Evolutionary conservation across 768 basidiomycete genomes (phyloP).

Genomic region (Hydnomerulius pinastri): DNA sequence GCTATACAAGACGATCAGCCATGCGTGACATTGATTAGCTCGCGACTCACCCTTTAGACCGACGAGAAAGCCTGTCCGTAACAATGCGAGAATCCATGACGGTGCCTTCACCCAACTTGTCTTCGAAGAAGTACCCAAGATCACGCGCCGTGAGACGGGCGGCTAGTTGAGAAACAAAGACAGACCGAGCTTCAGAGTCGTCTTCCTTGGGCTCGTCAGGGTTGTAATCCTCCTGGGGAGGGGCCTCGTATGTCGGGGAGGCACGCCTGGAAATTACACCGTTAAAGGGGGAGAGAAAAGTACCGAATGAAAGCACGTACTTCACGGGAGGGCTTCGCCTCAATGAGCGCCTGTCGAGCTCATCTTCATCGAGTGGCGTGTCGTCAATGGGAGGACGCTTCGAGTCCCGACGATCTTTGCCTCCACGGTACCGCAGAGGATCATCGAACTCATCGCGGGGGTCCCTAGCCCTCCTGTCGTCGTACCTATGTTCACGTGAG

Average conservation of each 20-base stretch:
- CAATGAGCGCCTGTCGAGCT: conserved; percentile 37
- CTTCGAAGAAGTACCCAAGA: conserved; percentile 98
- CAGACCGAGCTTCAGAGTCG: conserved; percentile 97
- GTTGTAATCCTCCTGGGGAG: conserved; percentile 67
- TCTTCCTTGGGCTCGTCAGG: conserved; percentile 92
- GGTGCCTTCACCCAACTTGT: conserved; percentile 89
- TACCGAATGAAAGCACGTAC: conserved; percentile 35
- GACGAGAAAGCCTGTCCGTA: conserved; percentile 89
- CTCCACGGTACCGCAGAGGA: conserved; percentile 43
- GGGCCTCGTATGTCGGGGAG: conserved; percentile 71
- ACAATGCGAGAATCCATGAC: conserved; percentile 97
- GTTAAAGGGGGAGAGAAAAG: conserved; percentile 7
- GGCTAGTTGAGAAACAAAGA: conserved; percentile 98
- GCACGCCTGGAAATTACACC: conserved; percentile 49
- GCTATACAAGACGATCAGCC: conserved; percentile 41
- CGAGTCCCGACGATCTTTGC: conserved; percentile 44
- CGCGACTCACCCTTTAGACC: conserved; percentile 89
- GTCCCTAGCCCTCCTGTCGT: conserved; percentile 45
- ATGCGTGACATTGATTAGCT: not conserved
- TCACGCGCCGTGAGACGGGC: conserved; percentile 96
- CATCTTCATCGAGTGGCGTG: conserved; percentile 34
- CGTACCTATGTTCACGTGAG: conserved; percentile 58
- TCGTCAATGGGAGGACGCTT: conserved; percentile 45
- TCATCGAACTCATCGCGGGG: conserved; percentile 68
- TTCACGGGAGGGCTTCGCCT: conserved; percentile 40